These are phyloP conservation scores for Graphium sp. DNA, from an alignment of 2,329 filamentous ascomycete genomes.

Conservation along the genomic window DNA sequence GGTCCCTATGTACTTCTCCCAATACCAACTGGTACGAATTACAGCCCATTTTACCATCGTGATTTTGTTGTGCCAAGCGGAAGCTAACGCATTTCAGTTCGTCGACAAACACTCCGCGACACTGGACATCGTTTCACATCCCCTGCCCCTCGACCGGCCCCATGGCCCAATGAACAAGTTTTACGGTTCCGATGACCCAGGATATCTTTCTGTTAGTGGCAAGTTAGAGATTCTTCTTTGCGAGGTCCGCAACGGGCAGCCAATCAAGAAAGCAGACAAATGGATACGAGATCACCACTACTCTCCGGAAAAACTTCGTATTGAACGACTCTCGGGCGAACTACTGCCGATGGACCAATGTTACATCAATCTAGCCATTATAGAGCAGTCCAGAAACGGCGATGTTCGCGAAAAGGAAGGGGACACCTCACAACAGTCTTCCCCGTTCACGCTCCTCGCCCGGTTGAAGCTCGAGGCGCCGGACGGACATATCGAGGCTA, in stretches of 20 bases:
- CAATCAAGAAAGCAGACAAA: constrained; percentile 8
- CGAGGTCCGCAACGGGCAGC: constrained; percentile 6
- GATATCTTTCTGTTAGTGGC: constrained; percentile 7
- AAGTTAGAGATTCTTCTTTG: constrained; percentile 7
- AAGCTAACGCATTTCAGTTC: constrained; percentile 7
- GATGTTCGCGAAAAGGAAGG: constrained; percentile 1
- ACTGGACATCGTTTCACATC: constrained; percentile 10
- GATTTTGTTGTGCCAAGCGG: no score
- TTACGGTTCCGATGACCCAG: constrained; percentile 4
- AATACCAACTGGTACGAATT: constrained; percentile 7
- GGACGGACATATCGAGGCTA: constrained; percentile 4
- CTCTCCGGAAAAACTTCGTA: constrained; percentile 10
- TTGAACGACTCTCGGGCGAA: constrained; percentile 17
- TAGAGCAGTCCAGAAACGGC: constrained; percentile 9
- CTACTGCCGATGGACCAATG: constrained; percentile 15
- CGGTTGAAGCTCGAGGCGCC: constrained; percentile 12
- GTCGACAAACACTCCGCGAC: constrained; percentile 9
- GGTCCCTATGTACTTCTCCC: constrained; percentile 4
- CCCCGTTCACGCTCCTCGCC: constrained; percentile 11
- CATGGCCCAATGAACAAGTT: constrained; percentile 14
- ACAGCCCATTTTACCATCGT: neutral
- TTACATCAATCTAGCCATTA: constrained; percentile 21
- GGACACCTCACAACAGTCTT: constrained; percentile 5
- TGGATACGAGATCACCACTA: constrained; percentile 11
- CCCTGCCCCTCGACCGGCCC: constrained; percentile 9